Base-by-base conservation (phyloP, 106 monocot genomes). In the Allium sativum region DNA sequence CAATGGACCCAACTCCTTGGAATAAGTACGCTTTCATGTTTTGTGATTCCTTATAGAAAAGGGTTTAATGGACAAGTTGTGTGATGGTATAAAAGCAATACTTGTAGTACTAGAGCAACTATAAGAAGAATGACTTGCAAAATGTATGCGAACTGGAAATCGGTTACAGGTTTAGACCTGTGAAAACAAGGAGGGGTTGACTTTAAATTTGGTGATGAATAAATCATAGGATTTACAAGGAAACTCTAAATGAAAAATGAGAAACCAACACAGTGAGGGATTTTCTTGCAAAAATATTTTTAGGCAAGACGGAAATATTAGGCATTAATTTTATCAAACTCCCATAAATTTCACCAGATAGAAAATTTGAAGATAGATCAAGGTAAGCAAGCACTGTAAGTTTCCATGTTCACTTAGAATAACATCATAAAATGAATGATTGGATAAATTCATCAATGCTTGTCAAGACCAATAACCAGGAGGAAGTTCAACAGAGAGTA, bases 301-400 rank as follows among this genome's bases (percentile, higher is more conserved):
- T 9, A 31, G 76, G 73, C 18, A 84, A 62, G 43, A 79, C 76
- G 45, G 79, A 53, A 16, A 60, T 57, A 66, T 73, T 76, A 17
- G 76, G 62, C 72, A 54, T 79, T 14, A 79, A 64, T 0, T 73
- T 51, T 0, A 53, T 22, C 3, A 84, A 59, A 4, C 63, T 42
- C 1, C 50, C 5, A 10, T 75, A 79, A 43, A 84, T 79, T 18
- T 69, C 40, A 20, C 83, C 83, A 69, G 76, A 46, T n/a, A 84
- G 68, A 6, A 12, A 51, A 66, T 84, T 84, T 1, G 12, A 6
- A n/a, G 79, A 79, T 21, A 84, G 83, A 47, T 84, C 83, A 18
- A 84, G 76, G 61, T 84, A 84, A 10, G 76, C 73, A 40, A 84
- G 79, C 7, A 76, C 72, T 75, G 83, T 5, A 84, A 62, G 0